phyloP scores from a whole-genome alignment of 2,329 filamentous ascomycete genomes.

The Beauveria scarabaeidicola region DNA sequence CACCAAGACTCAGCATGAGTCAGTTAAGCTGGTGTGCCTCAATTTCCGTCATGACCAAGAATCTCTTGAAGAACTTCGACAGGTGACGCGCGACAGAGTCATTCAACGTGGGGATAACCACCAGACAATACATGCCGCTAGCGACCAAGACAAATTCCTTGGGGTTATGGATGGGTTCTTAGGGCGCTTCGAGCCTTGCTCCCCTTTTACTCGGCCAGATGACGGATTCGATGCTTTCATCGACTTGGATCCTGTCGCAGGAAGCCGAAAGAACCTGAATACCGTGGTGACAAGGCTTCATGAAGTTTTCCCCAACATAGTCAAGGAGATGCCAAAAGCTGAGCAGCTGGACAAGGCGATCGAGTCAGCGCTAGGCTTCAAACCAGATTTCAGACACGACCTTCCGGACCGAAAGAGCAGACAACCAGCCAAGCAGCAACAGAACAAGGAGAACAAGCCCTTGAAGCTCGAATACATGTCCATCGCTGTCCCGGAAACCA shows the following conservation, averaged over 20 bases:
- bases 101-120: slow-evolving; percentile 88
- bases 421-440: slow-evolving; percentile 23
- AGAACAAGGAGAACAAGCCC: slow-evolving; percentile 32
- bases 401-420: slow-evolving; percentile 47
- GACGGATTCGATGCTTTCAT: slow-evolving; percentile 76
- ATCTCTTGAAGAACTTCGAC: slow-evolving; percentile 62
- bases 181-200: slow-evolving; percentile 70
- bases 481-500: slow-evolving; percentile 35
- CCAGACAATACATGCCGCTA: slow-evolving; percentile 88
- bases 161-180: slow-evolving; percentile 95
- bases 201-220: slow-evolving; percentile 62
- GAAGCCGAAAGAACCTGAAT: slow-evolving; percentile 82
- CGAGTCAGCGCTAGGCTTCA: slow-evolving; percentile 64
- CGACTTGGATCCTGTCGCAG: slow-evolving; percentile 66
- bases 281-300: slow-evolving; percentile 64
- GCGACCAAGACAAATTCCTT: slow-evolving; percentile 64
- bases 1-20: slow-evolving; percentile 51
- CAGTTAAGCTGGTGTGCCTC: slow-evolving; percentile 70
- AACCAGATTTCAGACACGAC: slow-evolving; percentile 65
- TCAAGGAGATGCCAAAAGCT: slow-evolving; percentile 60
- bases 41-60: slow-evolving; percentile 82
- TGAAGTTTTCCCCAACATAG: slow-evolving; percentile 66
- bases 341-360: slow-evolving; percentile 76
- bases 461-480: slow-evolving; percentile 48
- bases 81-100: slow-evolving; percentile 69